Evolutionary conservation across 2,329 filamentous ascomycete species (phyloP).

Genomic region (Colletotrichum viniferum): DNA sequence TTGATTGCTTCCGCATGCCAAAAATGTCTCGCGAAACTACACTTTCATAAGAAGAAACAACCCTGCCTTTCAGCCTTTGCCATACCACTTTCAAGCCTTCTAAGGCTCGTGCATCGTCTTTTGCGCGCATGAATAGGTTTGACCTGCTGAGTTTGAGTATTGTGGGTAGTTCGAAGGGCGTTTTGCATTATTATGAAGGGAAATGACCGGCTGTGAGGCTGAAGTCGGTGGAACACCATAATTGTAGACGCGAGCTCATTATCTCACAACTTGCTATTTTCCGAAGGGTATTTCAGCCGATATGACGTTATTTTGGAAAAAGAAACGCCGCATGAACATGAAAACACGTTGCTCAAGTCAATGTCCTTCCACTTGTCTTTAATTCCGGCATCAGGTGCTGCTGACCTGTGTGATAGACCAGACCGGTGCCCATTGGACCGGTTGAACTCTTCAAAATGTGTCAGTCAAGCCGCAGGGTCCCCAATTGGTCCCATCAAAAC

Average conservation of each 20-base stretch:
- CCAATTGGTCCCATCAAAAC: background rate
- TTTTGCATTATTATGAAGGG: background rate
- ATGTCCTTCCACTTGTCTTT: accelerated
- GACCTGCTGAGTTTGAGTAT: too few species aligned
- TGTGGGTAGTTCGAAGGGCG: too few species aligned
- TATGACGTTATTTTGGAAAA: accelerated
- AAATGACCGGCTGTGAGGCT: background rate
- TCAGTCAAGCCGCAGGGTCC: background rate
- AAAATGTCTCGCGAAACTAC: background rate
- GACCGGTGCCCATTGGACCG: background rate
- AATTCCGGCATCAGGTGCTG: background rate
- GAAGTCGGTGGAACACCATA: background rate
- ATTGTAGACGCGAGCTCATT: background rate
- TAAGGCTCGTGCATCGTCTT: background rate
- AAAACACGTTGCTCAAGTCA: background rate
- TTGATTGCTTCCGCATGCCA: background rate
- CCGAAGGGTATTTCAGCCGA: background rate
- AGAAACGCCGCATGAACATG: accelerated
- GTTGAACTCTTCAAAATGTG: background rate
- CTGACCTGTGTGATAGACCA: background rate
- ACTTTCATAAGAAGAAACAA: background rate
- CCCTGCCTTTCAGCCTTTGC: background rate
- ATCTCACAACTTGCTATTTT: background rate
- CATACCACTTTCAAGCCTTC: background rate
- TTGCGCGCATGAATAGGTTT: background rate